Conservation (phyloP, 169 alveolate genomes). For the Eimeria praecox region DNA sequence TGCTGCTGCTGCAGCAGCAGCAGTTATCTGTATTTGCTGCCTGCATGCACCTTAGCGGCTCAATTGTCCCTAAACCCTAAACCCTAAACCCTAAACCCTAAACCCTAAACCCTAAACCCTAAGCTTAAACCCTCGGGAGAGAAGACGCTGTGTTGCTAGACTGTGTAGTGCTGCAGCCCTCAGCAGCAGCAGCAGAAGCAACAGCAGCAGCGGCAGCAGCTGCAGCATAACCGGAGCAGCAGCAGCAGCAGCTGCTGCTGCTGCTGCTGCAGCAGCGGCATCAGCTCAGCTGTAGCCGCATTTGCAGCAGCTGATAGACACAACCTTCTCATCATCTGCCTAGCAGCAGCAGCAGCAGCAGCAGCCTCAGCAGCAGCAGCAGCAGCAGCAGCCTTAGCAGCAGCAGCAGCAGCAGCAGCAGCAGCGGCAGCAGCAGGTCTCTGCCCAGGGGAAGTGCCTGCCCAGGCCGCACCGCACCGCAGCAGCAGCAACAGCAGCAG, state of each 20-base stretch:
- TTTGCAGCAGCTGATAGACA: not conserved
- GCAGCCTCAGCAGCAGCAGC: not conserved
- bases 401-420: not conserved
- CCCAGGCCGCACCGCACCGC: too few relatives aligned
- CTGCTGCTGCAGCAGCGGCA: not conserved
- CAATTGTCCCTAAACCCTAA: not conserved
- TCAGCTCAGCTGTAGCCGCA: not conserved
- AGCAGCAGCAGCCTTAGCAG: not conserved
- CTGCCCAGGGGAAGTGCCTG: not conserved
- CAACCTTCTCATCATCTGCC: too few relatives aligned
- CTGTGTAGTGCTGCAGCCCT: not conserved
- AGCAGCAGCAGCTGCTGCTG: not conserved
- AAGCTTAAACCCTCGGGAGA: too few relatives aligned
- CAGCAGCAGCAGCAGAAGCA: not conserved
- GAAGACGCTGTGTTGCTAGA: not conserved
- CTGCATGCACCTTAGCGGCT: not conserved
- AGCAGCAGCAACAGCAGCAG: too few relatives aligned
- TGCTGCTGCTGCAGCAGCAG: constrained; percentile 3
- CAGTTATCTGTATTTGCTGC: not conserved
- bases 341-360: not conserved
- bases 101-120: not conserved
- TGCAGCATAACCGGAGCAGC: not conserved
- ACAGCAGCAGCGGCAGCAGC: not conserved
- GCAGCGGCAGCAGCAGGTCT: not conserved
- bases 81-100: not conserved